phyloP scores from a whole-genome alignment of 176 grass and related monocot genomes.

The Puccinellia tenuiflora region DNA sequence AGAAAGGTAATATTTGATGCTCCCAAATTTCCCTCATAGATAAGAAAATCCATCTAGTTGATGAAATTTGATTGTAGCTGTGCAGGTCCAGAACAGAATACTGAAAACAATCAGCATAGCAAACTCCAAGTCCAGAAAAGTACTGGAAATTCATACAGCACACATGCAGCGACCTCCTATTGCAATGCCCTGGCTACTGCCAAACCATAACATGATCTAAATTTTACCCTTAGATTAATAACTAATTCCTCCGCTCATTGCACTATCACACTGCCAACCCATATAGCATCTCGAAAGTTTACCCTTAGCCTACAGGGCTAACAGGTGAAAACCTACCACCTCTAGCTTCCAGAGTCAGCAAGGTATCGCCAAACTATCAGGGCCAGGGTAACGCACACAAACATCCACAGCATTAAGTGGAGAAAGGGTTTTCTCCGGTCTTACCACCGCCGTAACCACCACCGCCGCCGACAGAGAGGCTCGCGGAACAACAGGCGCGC shows the following conservation, averaged over 20 bases:
- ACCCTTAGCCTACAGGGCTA: no score
- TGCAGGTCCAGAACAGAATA: background rate
- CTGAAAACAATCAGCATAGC: background rate
- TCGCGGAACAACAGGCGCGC: slow-evolving; percentile 36
- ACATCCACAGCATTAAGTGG: background rate
- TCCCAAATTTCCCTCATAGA: background rate
- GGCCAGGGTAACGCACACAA: background rate
- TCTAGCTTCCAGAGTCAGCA: background rate
- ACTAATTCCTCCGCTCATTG: background rate
- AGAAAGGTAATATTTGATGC: background rate
- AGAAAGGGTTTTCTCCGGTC: background rate
- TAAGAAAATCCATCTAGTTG: background rate
- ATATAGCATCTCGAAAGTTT: background rate
- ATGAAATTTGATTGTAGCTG: background rate
- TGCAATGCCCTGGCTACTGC: background rate
- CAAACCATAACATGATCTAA: no score
- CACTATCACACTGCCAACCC: background rate
- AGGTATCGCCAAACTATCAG: background rate
- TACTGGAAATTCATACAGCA: background rate
- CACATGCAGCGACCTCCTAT: background rate
- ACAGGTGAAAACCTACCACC: background rate
- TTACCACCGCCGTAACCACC: slow-evolving; percentile 43
- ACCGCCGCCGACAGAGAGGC: slow-evolving; percentile 37
- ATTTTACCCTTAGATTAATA: background rate
- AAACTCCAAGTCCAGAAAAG: background rate